Conservation (phyloP, 2,329 filamentous ascomycete species). For the Nakataea oryzae region DNA sequence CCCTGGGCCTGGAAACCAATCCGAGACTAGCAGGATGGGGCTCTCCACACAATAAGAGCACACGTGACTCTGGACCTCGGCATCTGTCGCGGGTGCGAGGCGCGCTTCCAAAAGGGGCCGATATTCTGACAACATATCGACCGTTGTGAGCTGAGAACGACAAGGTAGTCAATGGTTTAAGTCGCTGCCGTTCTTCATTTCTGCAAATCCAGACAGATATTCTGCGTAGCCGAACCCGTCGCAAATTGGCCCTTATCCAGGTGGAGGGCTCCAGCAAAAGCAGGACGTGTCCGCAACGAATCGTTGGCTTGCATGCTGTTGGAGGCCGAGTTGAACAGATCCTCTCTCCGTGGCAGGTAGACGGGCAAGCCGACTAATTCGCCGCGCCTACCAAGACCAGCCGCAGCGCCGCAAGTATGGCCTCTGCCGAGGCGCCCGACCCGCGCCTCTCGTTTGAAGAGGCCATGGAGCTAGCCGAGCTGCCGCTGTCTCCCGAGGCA, state of each 20-base stretch:
- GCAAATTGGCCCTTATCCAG: too few relatives aligned
- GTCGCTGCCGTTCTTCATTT: too few relatives aligned
- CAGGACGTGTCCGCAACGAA: too few relatives aligned
- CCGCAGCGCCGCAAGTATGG: conserved; percentile 5
- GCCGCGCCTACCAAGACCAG: too few relatives aligned
- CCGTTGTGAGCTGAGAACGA: too few relatives aligned
- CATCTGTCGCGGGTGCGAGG: not conserved
- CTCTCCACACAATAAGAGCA: not conserved
- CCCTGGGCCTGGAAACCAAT: not conserved
- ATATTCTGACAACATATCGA: too few relatives aligned
- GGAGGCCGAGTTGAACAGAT: not conserved
- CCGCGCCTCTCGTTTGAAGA: conserved; percentile 24
- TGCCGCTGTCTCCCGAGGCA: conserved; percentile 12
- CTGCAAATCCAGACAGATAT: too few relatives aligned
- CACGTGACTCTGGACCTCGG: not conserved
- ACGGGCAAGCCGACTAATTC: not conserved
- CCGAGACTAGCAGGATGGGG: not conserved
- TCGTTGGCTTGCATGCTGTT: not conserved
- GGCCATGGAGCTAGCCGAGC: conserved; percentile 19
- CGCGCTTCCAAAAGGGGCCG: too few relatives aligned
- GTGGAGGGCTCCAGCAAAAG: too few relatives aligned
- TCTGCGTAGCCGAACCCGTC: too few relatives aligned
- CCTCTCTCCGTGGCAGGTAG: not conserved
- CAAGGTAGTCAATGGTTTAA: too few relatives aligned
- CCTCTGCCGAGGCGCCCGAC: not conserved